Base-by-base conservation (phyloP, 495 filamentous ascomycete species). In the Pseudoneurospora amorphoporcata region DNA sequence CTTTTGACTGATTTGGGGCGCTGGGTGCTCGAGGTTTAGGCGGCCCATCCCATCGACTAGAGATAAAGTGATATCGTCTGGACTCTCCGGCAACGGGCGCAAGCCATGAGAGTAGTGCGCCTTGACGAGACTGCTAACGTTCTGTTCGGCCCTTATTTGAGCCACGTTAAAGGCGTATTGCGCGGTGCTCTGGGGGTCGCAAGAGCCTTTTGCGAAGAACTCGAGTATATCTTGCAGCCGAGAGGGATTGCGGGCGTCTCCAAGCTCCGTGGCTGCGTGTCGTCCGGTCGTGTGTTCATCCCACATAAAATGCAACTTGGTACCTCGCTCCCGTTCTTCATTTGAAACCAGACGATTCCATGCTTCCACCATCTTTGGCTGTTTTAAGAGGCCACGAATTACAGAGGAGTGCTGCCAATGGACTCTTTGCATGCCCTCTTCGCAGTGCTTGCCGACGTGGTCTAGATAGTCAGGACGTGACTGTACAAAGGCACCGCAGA, bases 341-440 rank as follows among this genome's bases (percentile, higher is more conserved):
- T 68, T 53, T 8, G 8, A 23, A 17, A 79, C 75, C 17, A 77
- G 38, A 12, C 29, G 41, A 4, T 42, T 68, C 78, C 78, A 79
- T 12, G 71, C 73, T 32, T 47, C 58, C 23, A 47, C 43, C 2
- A 79, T 17, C 29, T 69, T 69, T 14, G 76, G 75, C 38, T 78
- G 76, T 16, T 70, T 70, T 14, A 80, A 68, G 29, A 80, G 61
- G 1, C 71, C 77, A 53, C 75, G 74, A 41, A 80, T 77, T 53
- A 78, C 78, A 4, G 65, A 61, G 4, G 72, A 72, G 42, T 75
- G 77, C 41, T 77, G 73, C 77, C 78, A 80, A 14, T 78, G 71
- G 4, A 39, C 38, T 40, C 14, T 68, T 16, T 74, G 72, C 16
- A 61, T 70, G 4, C 74, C 74, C 8, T 78, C 73, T 38, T 80